Percentiles rank a stretch among this genome's conserved stretches.
These are phyloP conservation scores for Vickermania spadyakhi DNA, from an alignment of 208 protist species.

Conservation along the genomic window DNA sequence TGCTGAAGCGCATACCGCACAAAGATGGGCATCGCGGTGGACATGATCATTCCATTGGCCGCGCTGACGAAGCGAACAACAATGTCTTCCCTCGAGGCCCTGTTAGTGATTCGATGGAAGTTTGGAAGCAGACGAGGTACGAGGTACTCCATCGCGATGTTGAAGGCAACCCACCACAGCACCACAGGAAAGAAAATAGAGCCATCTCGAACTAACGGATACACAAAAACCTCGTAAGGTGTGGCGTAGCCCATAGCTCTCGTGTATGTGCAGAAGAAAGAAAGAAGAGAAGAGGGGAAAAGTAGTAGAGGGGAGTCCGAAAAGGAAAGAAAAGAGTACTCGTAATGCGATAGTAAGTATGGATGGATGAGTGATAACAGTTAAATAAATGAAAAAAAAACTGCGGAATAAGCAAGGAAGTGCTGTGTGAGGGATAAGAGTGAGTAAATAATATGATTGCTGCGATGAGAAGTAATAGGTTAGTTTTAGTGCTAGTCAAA, in stretches of 20 bases:
- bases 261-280: slow-evolving; percentile 10
- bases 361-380: too few relatives aligned
- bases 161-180: slow-evolving; percentile 41
- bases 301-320: neutral
- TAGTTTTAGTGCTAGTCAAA: too few relatives aligned
- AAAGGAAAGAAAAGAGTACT: too few relatives aligned
- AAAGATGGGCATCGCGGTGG: slow-evolving; percentile 46
- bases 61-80: slow-evolving; percentile 56
- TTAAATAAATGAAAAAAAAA: too few relatives aligned
- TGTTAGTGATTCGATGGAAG: slow-evolving; percentile 20
- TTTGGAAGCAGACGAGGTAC: slow-evolving; percentile 22
- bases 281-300: slow-evolving; percentile 10
- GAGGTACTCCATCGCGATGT: slow-evolving; percentile 19
- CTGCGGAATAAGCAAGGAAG: too few relatives aligned
- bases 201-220: slow-evolving; percentile 41
- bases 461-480: too few relatives aligned
- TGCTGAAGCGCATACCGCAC: slow-evolving; percentile 20
- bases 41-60: slow-evolving; percentile 64
- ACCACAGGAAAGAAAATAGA: slow-evolving; percentile 41
- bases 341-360: too few relatives aligned
- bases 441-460: too few relatives aligned
- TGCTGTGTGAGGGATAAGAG: too few relatives aligned
- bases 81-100: slow-evolving; percentile 26
- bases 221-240: slow-evolving; percentile 52
- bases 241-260: slow-evolving; percentile 39